Percentiles rank a stretch among this genome's conserved stretches.
These are phyloP conservation scores for Oidium heveae DNA, from an alignment of 2,329 filamentous ascomycete species.

Conservation along the genomic window DNA sequence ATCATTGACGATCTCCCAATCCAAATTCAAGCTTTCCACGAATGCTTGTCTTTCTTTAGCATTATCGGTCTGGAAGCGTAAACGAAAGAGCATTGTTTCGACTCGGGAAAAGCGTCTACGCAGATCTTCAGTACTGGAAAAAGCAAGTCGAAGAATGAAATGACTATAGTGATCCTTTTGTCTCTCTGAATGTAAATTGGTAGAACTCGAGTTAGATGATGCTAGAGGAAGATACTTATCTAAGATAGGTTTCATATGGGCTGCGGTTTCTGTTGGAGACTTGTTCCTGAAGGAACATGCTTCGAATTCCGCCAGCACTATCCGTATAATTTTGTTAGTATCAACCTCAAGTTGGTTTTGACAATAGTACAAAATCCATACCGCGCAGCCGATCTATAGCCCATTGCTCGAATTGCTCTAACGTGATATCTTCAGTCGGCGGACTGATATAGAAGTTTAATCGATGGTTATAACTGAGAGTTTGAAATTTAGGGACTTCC, in stretches of 20 bases:
- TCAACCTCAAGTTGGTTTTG: background rate
- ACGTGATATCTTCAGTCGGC: conserved; percentile 77
- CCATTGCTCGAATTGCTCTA: conserved; percentile 98
- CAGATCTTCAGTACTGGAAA: conserved; percentile 74
- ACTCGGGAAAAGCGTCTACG: conserved; percentile 64
- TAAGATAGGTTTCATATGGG: conserved; percentile 65
- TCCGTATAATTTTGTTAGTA: conserved; percentile 10
- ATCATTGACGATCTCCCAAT: conserved; percentile 62
- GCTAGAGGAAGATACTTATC: conserved; percentile 68
- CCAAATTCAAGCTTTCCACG: conserved; percentile 48
- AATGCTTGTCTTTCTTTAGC: conserved; percentile 48
- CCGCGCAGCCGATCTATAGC: conserved; percentile 75
- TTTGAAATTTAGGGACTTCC: conserved; percentile 47
- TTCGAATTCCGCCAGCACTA: conserved; percentile 71
- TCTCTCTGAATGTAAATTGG: conserved; percentile 41
- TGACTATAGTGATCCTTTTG: conserved; percentile 96
- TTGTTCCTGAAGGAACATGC: conserved; percentile 90
- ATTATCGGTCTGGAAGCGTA: conserved; percentile 61
- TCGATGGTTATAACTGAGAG: conserved; percentile 56
- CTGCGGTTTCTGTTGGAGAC: conserved; percentile 51
- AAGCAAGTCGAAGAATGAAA: conserved; percentile 85
- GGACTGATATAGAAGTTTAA: conserved; percentile 80
- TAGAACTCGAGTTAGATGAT: conserved; percentile 39
- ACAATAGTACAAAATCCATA: conserved; percentile 16
- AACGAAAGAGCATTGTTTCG: conserved; percentile 69